Conservation (phyloP, 345 rosid species). For the Theobroma cacao region DNA sequence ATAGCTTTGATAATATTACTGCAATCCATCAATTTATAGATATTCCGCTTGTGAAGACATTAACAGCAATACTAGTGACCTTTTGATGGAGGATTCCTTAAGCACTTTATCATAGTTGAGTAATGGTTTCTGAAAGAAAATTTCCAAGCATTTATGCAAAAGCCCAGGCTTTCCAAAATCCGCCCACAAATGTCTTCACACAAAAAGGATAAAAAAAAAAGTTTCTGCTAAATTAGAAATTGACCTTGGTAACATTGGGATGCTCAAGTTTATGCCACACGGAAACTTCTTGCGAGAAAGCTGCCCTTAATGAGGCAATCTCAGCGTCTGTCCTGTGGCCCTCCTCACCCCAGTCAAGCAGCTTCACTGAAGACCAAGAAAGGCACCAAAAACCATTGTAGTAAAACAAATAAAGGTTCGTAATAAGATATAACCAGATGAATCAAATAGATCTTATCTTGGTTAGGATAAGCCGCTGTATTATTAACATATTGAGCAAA, state of each 20-base stretch:
- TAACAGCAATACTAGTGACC: not conserved
- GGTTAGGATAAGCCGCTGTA: not conserved
- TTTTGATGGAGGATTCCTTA: not conserved
- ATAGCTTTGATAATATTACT: not conserved
- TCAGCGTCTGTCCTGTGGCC: constrained; percentile 95
- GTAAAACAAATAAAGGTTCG: not conserved
- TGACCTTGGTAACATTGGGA: constrained; percentile 97
- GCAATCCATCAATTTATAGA: not conserved
- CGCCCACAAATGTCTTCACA: not conserved
- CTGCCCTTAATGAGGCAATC: constrained; percentile 73
- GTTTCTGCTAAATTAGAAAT: constrained; percentile 7
- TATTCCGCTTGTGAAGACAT: not conserved
- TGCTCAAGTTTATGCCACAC: constrained; percentile 99
- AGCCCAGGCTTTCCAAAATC: not conserved
- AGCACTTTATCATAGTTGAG: not conserved
- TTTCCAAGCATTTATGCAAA: not conserved
- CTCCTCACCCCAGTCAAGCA: constrained; percentile 99
- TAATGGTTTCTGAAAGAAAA: not conserved
- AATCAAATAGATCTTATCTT: not conserved
- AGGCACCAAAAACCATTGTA: constrained; percentile 1
- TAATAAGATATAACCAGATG: constrained; percentile 6
- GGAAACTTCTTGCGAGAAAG: constrained; percentile 89
- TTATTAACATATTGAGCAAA: not conserved
- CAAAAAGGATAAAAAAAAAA: not conserved
- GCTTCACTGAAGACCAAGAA: constrained; percentile 56